phyloP scores from a whole-genome alignment of 164 flowering plant species.

The Vitis vinifera region ASM3070453v1 NC_081823.1:1598501-1599000 shows the following conservation, averaged over 20 bases:
- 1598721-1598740: not conserved
- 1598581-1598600: too few species aligned
- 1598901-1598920: conserved; percentile 23
- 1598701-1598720: not conserved
- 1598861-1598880: too few species aligned
- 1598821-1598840: too few species aligned
- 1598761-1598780: not conserved
- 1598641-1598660: too few species aligned
- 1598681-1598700: conserved; percentile 3
- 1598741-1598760: not conserved
- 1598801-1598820: not conserved
- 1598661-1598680: too few species aligned
- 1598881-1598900: conserved; percentile 32
- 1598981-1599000: conserved; percentile 33
- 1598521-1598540: not conserved
- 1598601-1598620: too few species aligned
- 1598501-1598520: not conserved
- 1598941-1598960: too few species aligned
- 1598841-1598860: too few species aligned
- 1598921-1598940: too few species aligned
- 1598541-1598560: not conserved
- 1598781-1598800: not conserved
- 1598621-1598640: too few species aligned
- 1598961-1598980: conserved; percentile 22
- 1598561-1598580: too few species aligned